Base-by-base conservation (phyloP, 148 eudicot genomes). In the Rhododendron williamsianum region DNA sequence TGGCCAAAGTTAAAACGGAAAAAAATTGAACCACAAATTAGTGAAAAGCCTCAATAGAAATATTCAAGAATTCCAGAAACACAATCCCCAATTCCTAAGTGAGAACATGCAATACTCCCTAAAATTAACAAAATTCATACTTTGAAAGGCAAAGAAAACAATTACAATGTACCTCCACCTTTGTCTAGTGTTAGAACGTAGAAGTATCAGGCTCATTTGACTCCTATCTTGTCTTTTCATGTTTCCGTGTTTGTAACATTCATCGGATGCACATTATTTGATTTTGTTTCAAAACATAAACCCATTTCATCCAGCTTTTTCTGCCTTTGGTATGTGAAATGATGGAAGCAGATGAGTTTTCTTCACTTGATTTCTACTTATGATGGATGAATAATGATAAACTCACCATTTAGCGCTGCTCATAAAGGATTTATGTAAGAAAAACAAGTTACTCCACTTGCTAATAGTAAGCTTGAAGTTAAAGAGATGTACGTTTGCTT, bases 261-360 rank as follows among this genome's bases (percentile, higher is more conserved):
- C 18, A 63, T 81, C 33, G 56, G 36, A 60, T n/a, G 76, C n/a
- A 41, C 52, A 25, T 27, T 48, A 15, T 33, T 11, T 52, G 16
- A 27, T 51, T 30, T 80, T 78, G 36, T 56, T 71, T 65, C 8
- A 54, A 27, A 69, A 46, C 21, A 45, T 8, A 9, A 16, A 69
- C 21, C 51, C 56, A 18, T 19, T 71, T 83, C 8, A 8, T 27
- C 9, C n/a, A 45, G 18, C 67, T 82, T 27, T 52, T 45, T 63
- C 43, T 82, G 4, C 36, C 38, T 67, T 82, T 82, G 76, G 46
- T 56, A 9, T 51, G 73, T 83, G 63, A 3, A 82, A 82, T 49
- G 82, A 51, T 79, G 81, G n/a, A 30, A 30, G 76, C 35, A 43
- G 54, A 63, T 67, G 52, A 82, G 58, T 46, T 67, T 65, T 69